A percentile compares a stretch with the other conserved stretches of the same genome.
These are phyloP conservation scores for Cytidiella melzeri DNA, from an alignment of 768 basidiomycete species.

Conservation along the genomic window DNA sequence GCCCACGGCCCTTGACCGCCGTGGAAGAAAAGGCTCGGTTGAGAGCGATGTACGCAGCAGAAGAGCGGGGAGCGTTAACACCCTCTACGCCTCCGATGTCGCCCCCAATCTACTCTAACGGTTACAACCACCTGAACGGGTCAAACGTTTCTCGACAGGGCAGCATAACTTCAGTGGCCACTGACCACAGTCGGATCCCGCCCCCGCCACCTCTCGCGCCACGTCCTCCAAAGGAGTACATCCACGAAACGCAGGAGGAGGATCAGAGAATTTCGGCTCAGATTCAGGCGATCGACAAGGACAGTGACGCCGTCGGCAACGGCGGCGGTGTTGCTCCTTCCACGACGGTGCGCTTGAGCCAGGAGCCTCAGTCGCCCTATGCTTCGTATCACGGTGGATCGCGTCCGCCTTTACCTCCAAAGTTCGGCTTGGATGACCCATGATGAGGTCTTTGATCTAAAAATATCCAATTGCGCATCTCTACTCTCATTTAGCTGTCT, in stretches of 20 bases:
- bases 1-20: conserved; percentile 46
- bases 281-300: conserved; percentile 21
- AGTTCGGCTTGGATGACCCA: conserved; percentile 2
- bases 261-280: conserved; percentile 49
- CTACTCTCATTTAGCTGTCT: not conserved
- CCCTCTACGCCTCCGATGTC: conserved; percentile 2
- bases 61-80: conserved; percentile 28
- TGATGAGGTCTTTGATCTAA: not conserved
- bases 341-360: conserved; percentile 19
- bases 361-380: not conserved
- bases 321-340: conserved; percentile 16
- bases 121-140: conserved; percentile 15
- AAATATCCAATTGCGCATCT: not conserved
- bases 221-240: conserved; percentile 73
- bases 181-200: conserved; percentile 18
- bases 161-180: conserved; percentile 11
- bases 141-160: conserved; percentile 10
- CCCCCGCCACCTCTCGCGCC: conserved; percentile 70
- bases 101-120: conserved; percentile 17
- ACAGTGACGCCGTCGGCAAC: conserved; percentile 1
- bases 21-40: conserved; percentile 76
- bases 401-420: conserved; percentile 15
- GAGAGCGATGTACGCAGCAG: conserved; percentile 54
- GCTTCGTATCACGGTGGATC: not conserved
- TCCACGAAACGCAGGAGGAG: conserved; percentile 75